These are phyloP conservation scores for Irpex rosettiformis DNA, from an alignment of 1,284 basidiomycete species.

Conservation along the genomic window DNA sequence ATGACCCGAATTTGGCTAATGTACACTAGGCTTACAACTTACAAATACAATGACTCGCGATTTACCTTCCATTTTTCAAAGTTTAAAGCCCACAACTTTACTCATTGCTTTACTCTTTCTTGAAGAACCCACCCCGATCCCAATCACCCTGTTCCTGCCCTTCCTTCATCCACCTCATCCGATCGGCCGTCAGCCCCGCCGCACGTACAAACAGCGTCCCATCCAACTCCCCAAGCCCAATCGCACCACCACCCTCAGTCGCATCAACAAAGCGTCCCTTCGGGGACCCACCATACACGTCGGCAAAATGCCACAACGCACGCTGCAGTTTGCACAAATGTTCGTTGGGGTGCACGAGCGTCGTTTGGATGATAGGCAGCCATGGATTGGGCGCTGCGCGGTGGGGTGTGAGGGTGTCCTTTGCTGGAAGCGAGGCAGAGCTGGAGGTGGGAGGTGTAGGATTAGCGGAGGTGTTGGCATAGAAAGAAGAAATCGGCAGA, in stretches of 20 bases:
- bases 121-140: conserved; percentile 25
- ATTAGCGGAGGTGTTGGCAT: conserved; percentile 21
- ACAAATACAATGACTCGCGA: not conserved
- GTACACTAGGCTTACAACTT: not conserved
- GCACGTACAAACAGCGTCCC: conserved; percentile 59
- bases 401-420: conserved; percentile 10
- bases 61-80: no score
- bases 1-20: not conserved
- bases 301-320: conserved; percentile 49
- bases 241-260: conserved; percentile 7
- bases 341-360: conserved; percentile 54
- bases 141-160: conserved; percentile 32
- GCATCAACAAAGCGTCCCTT: conserved; percentile 29
- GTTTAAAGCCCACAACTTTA: not conserved
- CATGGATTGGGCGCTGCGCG: conserved; percentile 44
- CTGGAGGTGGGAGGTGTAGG: conserved; percentile 23
- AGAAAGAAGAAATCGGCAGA: conserved; percentile 36
- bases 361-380: conserved; percentile 48
- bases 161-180: conserved; percentile 50
- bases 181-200: conserved; percentile 46
- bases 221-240: conserved; percentile 39
- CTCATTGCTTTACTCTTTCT: conserved; percentile 5
- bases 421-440: conserved; percentile 17
- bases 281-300: conserved; percentile 41
- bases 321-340: conserved; percentile 61